Conservation (phyloP, 1,284 basidiomycete species). For the Ganoderma resinaceum region DNA sequence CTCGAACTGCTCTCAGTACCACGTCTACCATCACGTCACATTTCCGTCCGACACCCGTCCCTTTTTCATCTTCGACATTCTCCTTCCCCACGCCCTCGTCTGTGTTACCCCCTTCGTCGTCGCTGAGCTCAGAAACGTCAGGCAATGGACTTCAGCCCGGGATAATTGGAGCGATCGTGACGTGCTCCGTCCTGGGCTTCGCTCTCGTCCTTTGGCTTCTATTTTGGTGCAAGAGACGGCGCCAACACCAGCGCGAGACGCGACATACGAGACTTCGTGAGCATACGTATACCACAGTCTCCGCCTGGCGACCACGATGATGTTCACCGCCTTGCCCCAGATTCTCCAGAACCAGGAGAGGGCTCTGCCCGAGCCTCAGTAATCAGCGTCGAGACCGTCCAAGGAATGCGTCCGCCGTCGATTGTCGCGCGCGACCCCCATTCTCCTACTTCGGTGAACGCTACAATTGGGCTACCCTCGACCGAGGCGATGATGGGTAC, state of each 20-base stretch:
- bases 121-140: not conserved
- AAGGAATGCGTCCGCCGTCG: not conserved
- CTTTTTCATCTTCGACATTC: not conserved
- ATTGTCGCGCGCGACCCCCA: not conserved
- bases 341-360: not conserved
- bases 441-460: not conserved
- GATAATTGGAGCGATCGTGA: not conserved
- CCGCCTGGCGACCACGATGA: not conserved
- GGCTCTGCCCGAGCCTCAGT: not conserved
- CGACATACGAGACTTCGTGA: not conserved
- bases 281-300: not conserved
- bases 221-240: not conserved
- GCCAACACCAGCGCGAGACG: not conserved
- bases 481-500: conserved; percentile 1
- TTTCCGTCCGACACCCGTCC: not conserved
- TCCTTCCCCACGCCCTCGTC: not conserved
- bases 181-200: not conserved
- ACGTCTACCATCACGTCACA: not conserved
- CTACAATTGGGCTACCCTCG: not conserved
- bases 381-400: not conserved
- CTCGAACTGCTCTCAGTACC: not conserved
- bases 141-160: not conserved
- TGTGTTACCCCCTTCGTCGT: not conserved
- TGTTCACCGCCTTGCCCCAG: not conserved
- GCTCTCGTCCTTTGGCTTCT: not conserved